A percentile compares a stretch with the other conserved stretches of the same genome.
Conservation (phyloP, 2,329 filamentous ascomycete genomes). For the Curvularia sp. region DNA sequence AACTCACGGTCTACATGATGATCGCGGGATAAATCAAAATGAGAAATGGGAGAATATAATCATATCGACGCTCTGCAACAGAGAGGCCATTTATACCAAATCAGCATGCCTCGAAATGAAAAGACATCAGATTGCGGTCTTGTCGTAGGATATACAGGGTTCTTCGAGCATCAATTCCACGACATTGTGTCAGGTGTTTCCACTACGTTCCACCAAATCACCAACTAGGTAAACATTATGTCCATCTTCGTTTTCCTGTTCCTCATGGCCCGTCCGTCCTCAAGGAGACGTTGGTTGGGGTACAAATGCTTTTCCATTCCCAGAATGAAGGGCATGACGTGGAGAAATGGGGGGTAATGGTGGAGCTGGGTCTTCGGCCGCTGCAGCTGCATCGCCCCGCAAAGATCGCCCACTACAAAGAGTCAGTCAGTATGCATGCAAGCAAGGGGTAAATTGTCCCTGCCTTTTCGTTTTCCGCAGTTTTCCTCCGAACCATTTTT, state of each 20-base stretch:
- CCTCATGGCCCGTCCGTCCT: neutral
- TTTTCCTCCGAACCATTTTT: slow-evolving; percentile 44
- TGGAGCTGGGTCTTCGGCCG: slow-evolving; percentile 25
- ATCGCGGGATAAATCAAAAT: too few species aligned
- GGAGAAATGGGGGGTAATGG: slow-evolving; percentile 38
- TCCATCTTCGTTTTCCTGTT: neutral
- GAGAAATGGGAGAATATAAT: too few species aligned
- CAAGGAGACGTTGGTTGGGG: neutral
- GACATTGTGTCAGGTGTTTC: neutral
- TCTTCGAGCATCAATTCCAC: neutral
- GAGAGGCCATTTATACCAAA: neutral
- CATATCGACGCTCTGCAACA: too few species aligned
- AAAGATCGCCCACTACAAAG: slow-evolving; percentile 36
- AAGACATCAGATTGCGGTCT: neutral
- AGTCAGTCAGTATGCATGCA: slow-evolving; percentile 18
- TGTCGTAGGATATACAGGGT: neutral
- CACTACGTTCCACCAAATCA: neutral
- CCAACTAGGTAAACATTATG: neutral
- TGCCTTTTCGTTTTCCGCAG: slow-evolving; percentile 43
- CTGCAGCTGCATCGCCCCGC: slow-evolving; percentile 24
- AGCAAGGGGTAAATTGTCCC: neutral
- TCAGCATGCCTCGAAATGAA: neutral
- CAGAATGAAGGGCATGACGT: slow-evolving; percentile 17
- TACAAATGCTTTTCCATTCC: slow-evolving; percentile 27
- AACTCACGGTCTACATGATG: too few species aligned